phyloP scores from a whole-genome alignment of 2,329 filamentous ascomycete genomes.

The Fusarium continuum region DNA sequence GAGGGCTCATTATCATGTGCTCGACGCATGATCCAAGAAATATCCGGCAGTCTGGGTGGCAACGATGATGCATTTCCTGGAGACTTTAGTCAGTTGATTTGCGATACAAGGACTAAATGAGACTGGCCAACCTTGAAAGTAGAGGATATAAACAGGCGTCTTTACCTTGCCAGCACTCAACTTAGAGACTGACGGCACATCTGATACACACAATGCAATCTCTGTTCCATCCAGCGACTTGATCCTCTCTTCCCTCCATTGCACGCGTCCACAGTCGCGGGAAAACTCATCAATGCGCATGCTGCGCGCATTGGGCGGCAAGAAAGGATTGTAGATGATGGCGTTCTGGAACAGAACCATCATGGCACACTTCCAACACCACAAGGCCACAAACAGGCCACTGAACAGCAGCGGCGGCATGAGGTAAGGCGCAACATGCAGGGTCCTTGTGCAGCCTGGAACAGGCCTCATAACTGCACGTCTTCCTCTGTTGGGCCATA shows the following conservation, averaged over 20 bases:
- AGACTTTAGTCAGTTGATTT: slow-evolving; percentile 11
- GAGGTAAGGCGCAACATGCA: slow-evolving; percentile 55
- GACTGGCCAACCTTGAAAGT: slow-evolving; percentile 39
- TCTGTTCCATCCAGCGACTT: slow-evolving; percentile 71
- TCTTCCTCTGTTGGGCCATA: slow-evolving; percentile 16
- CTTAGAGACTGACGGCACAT: slow-evolving; percentile 42
- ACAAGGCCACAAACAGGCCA: slow-evolving; percentile 72
- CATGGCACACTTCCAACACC: slow-evolving; percentile 74
- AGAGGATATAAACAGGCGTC: slow-evolving; percentile 58
- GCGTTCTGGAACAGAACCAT: slow-evolving; percentile 82
- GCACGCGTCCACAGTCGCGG: slow-evolving; percentile 66
- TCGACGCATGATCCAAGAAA: slow-evolving; percentile 62
- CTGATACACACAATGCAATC: slow-evolving; percentile 67
- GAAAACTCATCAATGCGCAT: slow-evolving; percentile 74
- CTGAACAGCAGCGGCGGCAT: slow-evolving; percentile 73
- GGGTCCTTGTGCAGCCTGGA: slow-evolving; percentile 29
- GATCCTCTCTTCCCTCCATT: slow-evolving; percentile 72
- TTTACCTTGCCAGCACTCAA: not conserved
- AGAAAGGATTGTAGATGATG: slow-evolving; percentile 82
- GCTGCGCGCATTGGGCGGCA: slow-evolving; percentile 74
- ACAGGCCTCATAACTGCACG: slow-evolving; percentile 12
- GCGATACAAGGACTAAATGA: not conserved
- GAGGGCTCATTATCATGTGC: slow-evolving; percentile 52
- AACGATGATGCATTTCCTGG: slow-evolving; percentile 68
- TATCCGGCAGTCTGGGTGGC: slow-evolving; percentile 64